Evolutionary conservation across 169 alveolate genomes (phyloP).

Genomic region (Eimeria necatrix): DNA sequence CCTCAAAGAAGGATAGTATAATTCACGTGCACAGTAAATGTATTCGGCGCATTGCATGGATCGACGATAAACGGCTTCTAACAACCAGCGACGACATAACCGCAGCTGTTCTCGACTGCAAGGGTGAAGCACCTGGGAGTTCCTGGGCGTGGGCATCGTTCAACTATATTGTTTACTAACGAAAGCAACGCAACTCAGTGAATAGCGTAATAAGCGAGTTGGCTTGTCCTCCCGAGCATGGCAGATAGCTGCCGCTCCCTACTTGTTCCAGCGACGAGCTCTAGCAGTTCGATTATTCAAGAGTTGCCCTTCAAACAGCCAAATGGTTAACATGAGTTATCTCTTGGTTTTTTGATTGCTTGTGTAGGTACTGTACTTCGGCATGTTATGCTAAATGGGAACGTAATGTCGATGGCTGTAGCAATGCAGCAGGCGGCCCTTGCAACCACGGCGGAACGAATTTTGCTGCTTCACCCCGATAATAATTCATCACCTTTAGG

Average conservation of each 20-base stretch:
- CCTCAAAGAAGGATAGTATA: not conserved
- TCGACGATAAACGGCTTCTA: not conserved
- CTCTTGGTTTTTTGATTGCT: not conserved
- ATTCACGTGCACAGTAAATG: not conserved
- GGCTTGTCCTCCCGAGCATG: too few species aligned
- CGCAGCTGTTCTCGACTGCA: constrained; percentile 6
- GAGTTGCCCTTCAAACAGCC: too few species aligned
- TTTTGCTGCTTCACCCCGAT: not conserved
- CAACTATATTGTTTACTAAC: too few species aligned
- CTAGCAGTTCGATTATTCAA: too few species aligned
- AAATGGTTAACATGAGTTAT: not conserved
- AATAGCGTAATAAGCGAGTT: too few species aligned
- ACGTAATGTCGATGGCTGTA: constrained; percentile 25
- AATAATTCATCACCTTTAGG: not conserved
- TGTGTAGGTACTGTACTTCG: not conserved
- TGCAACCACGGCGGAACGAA: constrained; percentile 5
- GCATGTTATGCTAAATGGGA: not conserved
- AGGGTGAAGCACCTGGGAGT: constrained; percentile 7
- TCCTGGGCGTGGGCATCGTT: not conserved
- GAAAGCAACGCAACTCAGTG: too few species aligned
- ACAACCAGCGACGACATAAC: constrained; percentile 33
- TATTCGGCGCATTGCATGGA: constrained; percentile 42
- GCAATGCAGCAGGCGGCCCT: constrained; percentile 30
- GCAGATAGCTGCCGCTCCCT: too few species aligned
- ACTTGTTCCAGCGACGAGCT: too few species aligned